Evolutionary conservation across 148 eudicot species (phyloP).

Genomic region (Heliamphora exappendiculata): DNA sequence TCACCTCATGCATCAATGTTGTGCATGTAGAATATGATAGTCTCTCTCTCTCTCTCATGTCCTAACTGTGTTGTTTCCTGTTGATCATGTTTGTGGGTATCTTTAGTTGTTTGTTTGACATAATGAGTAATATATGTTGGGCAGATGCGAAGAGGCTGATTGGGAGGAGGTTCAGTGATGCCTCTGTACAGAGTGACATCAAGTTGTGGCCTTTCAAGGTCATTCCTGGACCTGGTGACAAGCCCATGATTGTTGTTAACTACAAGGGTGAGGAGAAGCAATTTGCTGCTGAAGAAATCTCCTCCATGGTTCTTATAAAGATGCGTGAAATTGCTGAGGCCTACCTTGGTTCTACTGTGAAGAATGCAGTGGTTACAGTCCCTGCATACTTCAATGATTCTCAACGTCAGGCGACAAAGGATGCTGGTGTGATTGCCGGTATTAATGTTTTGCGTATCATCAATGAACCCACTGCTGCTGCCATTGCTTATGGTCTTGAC

Average conservation of each 20-base stretch:
- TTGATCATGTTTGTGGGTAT: neutral
- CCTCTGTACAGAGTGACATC: conserved; percentile 36
- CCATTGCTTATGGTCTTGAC: conserved; percentile 38
- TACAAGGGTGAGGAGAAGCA: conserved; percentile 40
- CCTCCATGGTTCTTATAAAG: conserved; percentile 30
- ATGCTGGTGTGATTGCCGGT: conserved; percentile 27
- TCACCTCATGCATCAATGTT: neutral
- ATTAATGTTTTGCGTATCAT: conserved; percentile 30
- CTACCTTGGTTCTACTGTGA: conserved; percentile 24
- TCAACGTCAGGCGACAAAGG: conserved; percentile 31
- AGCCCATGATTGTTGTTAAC: conserved; percentile 32
- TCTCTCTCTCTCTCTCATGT: neutral
- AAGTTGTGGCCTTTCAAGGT: conserved; percentile 44
- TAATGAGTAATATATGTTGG: neutral
- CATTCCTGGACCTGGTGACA: conserved; percentile 32
- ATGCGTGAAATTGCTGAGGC: conserved; percentile 39
- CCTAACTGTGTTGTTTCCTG: too few relatives aligned
- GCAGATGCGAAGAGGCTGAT: conserved; percentile 41
- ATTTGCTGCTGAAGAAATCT: conserved; percentile 33
- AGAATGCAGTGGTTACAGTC: conserved; percentile 37
- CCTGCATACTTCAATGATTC: conserved; percentile 35
- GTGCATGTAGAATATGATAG: neutral
- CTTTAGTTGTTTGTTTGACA: neutral
- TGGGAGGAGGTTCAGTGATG: conserved; percentile 33
- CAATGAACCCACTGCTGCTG: conserved; percentile 38